phyloP scores from a whole-genome alignment of 805 yeast genomes.

The Lipomyces orientalis region DNA sequence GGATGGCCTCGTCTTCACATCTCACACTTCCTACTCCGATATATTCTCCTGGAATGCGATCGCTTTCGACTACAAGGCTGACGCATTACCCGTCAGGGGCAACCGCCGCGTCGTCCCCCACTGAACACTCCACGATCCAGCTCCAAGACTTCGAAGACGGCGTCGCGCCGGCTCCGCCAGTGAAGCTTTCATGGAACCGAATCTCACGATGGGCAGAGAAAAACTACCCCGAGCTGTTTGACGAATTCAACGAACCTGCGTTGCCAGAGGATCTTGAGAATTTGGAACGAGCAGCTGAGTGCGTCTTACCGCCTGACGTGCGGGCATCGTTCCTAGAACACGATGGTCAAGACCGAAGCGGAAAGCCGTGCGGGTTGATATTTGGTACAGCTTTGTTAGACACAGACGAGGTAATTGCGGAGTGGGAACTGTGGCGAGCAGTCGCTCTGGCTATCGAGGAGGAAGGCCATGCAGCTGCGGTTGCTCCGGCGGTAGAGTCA shows the following conservation, averaged over 20 bases:
- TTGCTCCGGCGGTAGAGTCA: neutral
- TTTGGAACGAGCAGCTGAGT: conserved; percentile 79
- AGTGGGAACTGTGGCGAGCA: conserved; percentile 84
- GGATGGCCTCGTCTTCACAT: conserved; percentile 13
- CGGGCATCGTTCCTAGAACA: conserved; percentile 79
- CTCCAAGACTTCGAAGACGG: conserved; percentile 58
- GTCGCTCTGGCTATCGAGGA: conserved; percentile 52
- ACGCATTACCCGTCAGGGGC: neutral
- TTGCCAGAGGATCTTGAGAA: conserved; percentile 79
- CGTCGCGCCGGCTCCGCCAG: conserved; percentile 63
- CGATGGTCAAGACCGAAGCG: conserved; percentile 88
- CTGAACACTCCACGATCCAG: conserved; percentile 42
- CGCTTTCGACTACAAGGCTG: conserved; percentile 29
- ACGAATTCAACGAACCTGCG: conserved; percentile 77
- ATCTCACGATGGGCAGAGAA: conserved; percentile 81
- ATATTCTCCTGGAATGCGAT: conserved; percentile 36
- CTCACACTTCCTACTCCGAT: conserved; percentile 25
- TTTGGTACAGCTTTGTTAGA: conserved; percentile 83
- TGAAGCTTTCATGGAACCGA: conserved; percentile 83
- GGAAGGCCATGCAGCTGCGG: conserved; percentile 10
- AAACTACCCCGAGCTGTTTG: conserved; percentile 79
- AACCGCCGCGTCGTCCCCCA: neutral
- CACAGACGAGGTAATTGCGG: conserved; percentile 77
- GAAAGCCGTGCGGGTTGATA: conserved; percentile 74
- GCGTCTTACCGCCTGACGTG: conserved; percentile 79